Evolutionary conservation across 441 rosid genomes (phyloP).

Genomic region (Gossypium schwendimanii): DNA sequence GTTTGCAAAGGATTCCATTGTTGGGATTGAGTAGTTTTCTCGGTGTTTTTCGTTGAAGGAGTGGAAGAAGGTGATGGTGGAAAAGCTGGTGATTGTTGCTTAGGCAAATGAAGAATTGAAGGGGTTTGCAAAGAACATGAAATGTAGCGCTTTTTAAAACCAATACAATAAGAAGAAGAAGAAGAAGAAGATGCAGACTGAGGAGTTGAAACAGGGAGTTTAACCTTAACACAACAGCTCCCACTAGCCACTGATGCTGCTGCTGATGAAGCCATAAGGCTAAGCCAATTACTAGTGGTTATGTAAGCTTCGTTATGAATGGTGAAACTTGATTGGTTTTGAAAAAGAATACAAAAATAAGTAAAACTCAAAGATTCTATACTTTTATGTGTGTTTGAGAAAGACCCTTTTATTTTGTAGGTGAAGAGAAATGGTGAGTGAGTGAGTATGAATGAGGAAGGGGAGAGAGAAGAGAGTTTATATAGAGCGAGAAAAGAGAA

Average conservation of each 20-base stretch:
- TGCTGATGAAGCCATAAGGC: constrained; percentile 23
- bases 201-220: constrained; percentile 3
- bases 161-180: not conserved
- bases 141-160: constrained; percentile 7
- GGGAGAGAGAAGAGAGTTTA: not conserved
- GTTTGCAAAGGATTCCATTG: constrained; percentile 48
- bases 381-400: not conserved
- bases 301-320: not conserved
- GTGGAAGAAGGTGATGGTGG: not conserved
- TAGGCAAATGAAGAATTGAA: constrained; percentile 39
- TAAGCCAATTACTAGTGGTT: not conserved
- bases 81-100: constrained; percentile 20
- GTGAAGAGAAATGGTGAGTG: constrained; percentile 9
- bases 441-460: constrained; percentile 9
- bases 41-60: not conserved
- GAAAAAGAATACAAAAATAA: not conserved
- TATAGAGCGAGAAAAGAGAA: not conserved
- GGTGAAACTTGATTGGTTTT: not conserved
- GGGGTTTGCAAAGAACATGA: constrained; percentile 39
- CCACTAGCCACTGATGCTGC: not conserved
- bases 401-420: not conserved
- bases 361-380: not conserved
- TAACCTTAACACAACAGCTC: constrained; percentile 17
- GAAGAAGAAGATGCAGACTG: not conserved
- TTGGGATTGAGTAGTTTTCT: constrained; percentile 13